phyloP scores from a whole-genome alignment of 2,329 filamentous ascomycete genomes.

The Chaetothyriales sp. region DNA sequence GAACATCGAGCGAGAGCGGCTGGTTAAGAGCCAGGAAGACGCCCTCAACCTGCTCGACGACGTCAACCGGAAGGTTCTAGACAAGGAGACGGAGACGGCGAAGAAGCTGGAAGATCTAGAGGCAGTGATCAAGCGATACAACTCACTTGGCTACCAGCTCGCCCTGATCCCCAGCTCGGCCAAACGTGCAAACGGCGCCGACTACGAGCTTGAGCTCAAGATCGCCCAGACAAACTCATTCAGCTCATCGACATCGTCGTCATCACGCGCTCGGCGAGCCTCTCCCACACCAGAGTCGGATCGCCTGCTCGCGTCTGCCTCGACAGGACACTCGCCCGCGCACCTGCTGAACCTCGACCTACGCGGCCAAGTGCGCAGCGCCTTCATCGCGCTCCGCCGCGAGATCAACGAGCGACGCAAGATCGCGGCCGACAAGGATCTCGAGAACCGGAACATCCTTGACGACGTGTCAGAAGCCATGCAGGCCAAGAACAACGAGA shows the following conservation, averaged over 20 bases:
- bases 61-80: constrained; percentile 62
- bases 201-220: constrained; percentile 75
- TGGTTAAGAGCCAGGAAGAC: constrained; percentile 76
- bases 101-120: constrained; percentile 85
- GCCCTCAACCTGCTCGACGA: constrained; percentile 67
- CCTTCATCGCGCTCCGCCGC: constrained; percentile 63
- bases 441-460: constrained; percentile 85
- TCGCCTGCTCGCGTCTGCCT: constrained; percentile 61
- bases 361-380: constrained; percentile 63
- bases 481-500: constrained; percentile 84
- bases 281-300: constrained; percentile 43
- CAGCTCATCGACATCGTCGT: constrained; percentile 5
- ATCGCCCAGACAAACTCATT: constrained; percentile 37
- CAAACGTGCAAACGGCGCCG: constrained; percentile 64
- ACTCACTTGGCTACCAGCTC: constrained; percentile 85
- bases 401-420: constrained; percentile 84
- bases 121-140: constrained; percentile 75
- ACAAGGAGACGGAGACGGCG: constrained; percentile 78
- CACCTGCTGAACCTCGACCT: constrained; percentile 83
- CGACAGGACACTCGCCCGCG: constrained; percentile 64
- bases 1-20: constrained; percentile 82
- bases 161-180: constrained; percentile 75
- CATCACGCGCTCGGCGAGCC: constrained; percentile 6
- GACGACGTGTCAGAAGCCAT: constrained; percentile 94
- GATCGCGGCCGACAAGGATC: constrained; percentile 69